phyloP scores from a whole-genome alignment of 768 basidiomycete species.

The Fistulinella prunicolor region DNA sequence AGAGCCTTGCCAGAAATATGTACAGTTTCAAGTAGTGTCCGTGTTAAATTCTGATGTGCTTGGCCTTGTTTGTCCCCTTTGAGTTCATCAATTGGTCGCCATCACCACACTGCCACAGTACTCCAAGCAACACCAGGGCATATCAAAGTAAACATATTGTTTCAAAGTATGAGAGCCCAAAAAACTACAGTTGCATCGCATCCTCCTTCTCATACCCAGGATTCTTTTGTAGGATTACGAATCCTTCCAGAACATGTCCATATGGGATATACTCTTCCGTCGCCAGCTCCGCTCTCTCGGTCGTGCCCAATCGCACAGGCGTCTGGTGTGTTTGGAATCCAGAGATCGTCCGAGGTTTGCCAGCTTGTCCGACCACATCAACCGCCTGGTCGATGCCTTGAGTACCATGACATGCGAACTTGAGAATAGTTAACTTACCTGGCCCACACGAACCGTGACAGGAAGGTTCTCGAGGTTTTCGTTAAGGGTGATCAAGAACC shows the following conservation, averaged over 20 bases:
- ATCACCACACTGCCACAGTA: no score
- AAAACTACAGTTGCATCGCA: conserved; percentile 68
- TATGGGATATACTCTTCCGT: conserved; percentile 97
- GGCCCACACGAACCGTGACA: conserved; percentile 93
- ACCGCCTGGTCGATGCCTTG: conserved; percentile 58
- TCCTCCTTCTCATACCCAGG: conserved; percentile 87
- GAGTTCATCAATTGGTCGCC: no score
- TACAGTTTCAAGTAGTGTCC: no score
- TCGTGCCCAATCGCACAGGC: conserved; percentile 92
- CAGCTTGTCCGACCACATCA: conserved; percentile 96
- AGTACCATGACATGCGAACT: not conserved
- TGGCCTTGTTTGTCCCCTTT: no score
- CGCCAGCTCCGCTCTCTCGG: conserved; percentile 91
- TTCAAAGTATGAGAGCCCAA: conserved; percentile 3
- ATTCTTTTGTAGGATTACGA: conserved; percentile 90
- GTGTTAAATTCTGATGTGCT: no score
- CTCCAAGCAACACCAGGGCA: no score
- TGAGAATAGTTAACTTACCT: conserved; percentile 44
- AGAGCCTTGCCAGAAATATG: no score
- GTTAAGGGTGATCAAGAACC: conserved; percentile 95
- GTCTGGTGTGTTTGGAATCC: conserved; percentile 99
- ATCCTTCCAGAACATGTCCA: conserved; percentile 85
- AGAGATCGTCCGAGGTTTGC: conserved; percentile 93
- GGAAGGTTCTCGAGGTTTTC: conserved; percentile 84
- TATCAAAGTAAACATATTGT: conserved; percentile 1